Base-by-base conservation (phyloP, 148 eudicot genomes). In the Rhododendron molle region DNA sequence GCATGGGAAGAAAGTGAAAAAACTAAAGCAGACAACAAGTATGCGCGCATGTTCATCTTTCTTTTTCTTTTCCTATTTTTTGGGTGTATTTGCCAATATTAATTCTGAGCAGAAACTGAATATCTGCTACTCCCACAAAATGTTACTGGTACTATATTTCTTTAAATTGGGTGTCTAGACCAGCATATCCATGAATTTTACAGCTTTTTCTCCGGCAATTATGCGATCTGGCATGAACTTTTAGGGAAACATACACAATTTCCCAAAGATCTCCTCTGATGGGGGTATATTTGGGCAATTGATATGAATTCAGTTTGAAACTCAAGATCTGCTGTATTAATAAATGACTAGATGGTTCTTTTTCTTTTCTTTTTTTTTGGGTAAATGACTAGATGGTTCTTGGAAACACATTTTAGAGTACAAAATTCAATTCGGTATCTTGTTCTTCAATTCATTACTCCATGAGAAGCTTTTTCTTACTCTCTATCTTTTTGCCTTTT, bases 1-100 rank as follows among this genome's bases (percentile, higher is more conserved):
- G 98, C 96, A 62, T 94, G 95, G 98, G 98, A 94, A 91, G 98
- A 94, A 4, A 92, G 86, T 83, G 91, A 94, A 44, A 94, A 90
- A 86, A 83, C 87, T 47, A 94, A 89, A 88, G 94, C 92, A 12
- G 91, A 90, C 32, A 94, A 93, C 92, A 93, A 88, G 98, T 94
- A 90, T 81, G 82, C 36, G 36, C 36, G 36, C 12, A 2, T 5
- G 2, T 36, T 34, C 12, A 30, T 20, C 20, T 79, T 8, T 38
- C 43, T 28, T 30, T 38, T 49, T 32, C 49, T 28, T 49, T 12
- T 6, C 46, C 16, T 44, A 3, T 60, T 47, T 26, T 56, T n/a
- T n/a, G n/a, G n/a, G n/a, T n/a, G n/a, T n/a, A n/a, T n/a, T n/a
- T n/a, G n/a, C n/a, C n/a, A n/a, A n/a, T n/a, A n/a, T n/a, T n/a